A percentile compares a stretch with the other conserved stretches of the same genome.
phyloP scores from a whole-genome alignment of 345 rosid genomes.

The Dovyalis caffra region DNA sequence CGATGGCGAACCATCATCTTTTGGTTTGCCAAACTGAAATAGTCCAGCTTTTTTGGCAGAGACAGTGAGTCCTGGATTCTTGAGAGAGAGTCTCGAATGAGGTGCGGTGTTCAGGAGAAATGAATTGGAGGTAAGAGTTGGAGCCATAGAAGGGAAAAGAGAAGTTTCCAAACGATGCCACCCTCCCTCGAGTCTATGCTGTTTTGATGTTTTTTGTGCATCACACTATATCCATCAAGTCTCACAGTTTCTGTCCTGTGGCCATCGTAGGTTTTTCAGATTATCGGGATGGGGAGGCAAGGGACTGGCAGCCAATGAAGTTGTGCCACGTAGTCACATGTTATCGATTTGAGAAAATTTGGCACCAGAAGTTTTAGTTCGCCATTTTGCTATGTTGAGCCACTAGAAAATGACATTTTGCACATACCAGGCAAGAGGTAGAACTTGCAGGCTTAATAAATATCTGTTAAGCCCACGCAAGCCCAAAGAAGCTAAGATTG shows the following conservation, averaged over 20 bases:
- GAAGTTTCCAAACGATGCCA: constrained; percentile 11
- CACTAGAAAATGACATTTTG: neutral
- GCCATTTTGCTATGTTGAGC: neutral
- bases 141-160: constrained; percentile 42
- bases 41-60: constrained; percentile 55
- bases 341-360: constrained; percentile 33
- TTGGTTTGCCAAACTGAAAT: constrained; percentile 49
- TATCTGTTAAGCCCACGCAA: neutral
- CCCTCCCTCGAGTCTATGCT: constrained; percentile 26
- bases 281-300: constrained; percentile 42
- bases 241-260: constrained; percentile 15
- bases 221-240: constrained; percentile 7
- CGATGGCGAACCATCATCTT: constrained; percentile 25
- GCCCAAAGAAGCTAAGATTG: neutral
- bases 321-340: constrained; percentile 39
- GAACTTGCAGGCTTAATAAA: neutral
- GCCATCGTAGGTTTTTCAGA: constrained; percentile 22
- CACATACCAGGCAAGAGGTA: neutral
- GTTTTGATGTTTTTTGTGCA: constrained; percentile 10
- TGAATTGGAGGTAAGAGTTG: constrained; percentile 64
- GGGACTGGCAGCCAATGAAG: constrained; percentile 39
- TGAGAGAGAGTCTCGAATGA: constrained; percentile 34
- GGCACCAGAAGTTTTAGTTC: constrained; percentile 25
- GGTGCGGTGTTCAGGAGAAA: constrained; percentile 53
- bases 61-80: constrained; percentile 43